Percentiles rank a stretch among this genome's conserved stretches.
Conservation (phyloP, 2,329 filamentous ascomycete genomes). For the Aschersonia sp. region DNA sequence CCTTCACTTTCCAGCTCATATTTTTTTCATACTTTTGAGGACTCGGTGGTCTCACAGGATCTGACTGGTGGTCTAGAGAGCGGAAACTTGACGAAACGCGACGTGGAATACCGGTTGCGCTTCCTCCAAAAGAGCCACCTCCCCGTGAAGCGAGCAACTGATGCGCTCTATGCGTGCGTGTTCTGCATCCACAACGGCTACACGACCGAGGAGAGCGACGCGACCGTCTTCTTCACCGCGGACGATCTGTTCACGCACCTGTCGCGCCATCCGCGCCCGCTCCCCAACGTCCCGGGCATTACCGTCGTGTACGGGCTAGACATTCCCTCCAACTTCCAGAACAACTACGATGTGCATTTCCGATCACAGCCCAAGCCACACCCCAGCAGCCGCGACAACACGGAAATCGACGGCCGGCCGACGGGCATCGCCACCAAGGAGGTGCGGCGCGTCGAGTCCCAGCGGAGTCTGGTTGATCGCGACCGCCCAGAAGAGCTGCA, state of each 20-base stretch:
- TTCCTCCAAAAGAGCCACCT: constrained; percentile 42
- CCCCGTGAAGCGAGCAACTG: constrained; percentile 31
- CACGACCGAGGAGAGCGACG: constrained; percentile 37
- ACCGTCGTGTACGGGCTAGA: constrained; percentile 29
- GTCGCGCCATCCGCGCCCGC: constrained; percentile 35
- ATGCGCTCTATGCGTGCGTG: constrained; percentile 37
- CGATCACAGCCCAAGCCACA: constrained; percentile 22
- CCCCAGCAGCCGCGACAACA: constrained; percentile 22
- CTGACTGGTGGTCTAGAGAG: constrained; percentile 3
- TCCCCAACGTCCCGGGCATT: constrained; percentile 32
- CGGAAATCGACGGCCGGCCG: constrained; percentile 26
- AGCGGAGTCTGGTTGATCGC: constrained; percentile 27
- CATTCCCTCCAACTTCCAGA: constrained; percentile 22
- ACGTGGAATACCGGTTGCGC: constrained; percentile 34
- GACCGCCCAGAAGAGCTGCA: constrained; percentile 24
- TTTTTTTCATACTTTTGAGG: not conserved
- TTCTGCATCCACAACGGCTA: constrained; percentile 35
- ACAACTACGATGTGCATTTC: constrained; percentile 41
- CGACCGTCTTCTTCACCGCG: constrained; percentile 40
- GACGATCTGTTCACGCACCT: constrained; percentile 37
- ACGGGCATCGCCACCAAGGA: constrained; percentile 30
- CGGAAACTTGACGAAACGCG: constrained; percentile 30
- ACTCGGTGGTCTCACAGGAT: not conserved
- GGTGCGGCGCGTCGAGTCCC: constrained; percentile 29
- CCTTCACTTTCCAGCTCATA: not conserved